Percentiles rank a stretch among this genome's conserved stretches.
Conservation (phyloP, 2,329 filamentous ascomycete genomes). For the Trichophyton benhamiae region DNA sequence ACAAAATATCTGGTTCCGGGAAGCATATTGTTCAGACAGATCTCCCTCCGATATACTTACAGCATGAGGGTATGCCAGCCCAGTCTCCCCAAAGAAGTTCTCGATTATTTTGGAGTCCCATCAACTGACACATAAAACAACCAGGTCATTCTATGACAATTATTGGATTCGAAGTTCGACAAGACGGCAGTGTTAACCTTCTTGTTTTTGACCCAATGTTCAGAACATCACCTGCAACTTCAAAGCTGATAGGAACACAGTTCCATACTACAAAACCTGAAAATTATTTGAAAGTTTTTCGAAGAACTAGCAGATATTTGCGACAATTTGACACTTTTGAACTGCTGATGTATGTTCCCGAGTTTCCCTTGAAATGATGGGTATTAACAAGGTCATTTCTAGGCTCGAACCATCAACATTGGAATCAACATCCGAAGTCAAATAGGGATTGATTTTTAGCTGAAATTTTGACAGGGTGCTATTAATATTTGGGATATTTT, state of each 20-base stretch:
- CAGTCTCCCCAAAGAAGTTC: not conserved
- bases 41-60: slow-evolving; percentile 77
- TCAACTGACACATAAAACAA: not conserved
- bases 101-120: not conserved
- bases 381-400: not conserved
- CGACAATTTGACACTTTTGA: slow-evolving; percentile 66
- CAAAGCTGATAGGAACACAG: slow-evolving; percentile 42
- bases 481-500: too few species aligned
- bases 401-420: not conserved
- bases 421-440: not conserved
- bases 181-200: slow-evolving; percentile 53
- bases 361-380: too few species aligned
- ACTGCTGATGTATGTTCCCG: slow-evolving; percentile 49
- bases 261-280: slow-evolving; percentile 34
- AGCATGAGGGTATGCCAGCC: slow-evolving; percentile 52
- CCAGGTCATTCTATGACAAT: slow-evolving; percentile 80
- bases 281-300: slow-evolving; percentile 57
- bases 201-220: slow-evolving; percentile 85
- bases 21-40: slow-evolving; percentile 58
- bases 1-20: slow-evolving; percentile 36
- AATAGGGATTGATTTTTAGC: too few species aligned
- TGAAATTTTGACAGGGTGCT: too few species aligned
- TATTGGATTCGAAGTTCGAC: slow-evolving; percentile 63
- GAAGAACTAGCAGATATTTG: slow-evolving; percentile 56
- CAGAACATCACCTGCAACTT: slow-evolving; percentile 53